These are phyloP conservation scores for Salix exigua DNA, from an alignment of 345 rosid species.

Conservation along the genomic window DNA sequence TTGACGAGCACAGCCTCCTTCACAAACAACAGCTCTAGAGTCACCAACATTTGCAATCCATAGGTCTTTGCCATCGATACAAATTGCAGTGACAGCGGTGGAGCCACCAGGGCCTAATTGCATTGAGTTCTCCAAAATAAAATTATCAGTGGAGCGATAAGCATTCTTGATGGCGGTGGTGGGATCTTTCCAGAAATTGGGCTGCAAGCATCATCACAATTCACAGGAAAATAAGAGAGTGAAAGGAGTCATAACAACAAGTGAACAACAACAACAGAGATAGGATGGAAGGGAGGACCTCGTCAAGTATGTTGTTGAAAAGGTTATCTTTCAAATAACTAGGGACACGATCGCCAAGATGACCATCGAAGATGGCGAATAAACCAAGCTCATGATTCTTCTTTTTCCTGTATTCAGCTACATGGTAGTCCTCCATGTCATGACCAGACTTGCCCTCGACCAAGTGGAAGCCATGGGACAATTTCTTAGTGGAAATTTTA, in stretches of 20 bases:
- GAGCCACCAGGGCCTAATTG: slow-evolving; percentile 60
- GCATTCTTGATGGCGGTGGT: slow-evolving; percentile 43
- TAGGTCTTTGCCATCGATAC: slow-evolving; percentile 54
- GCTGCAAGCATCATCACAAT: slow-evolving; percentile 21
- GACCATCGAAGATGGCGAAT: slow-evolving; percentile 59
- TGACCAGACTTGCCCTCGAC: slow-evolving; percentile 63
- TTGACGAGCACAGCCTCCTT: slow-evolving; percentile 53
- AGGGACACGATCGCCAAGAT: slow-evolving; percentile 57
- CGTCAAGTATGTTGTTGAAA: slow-evolving; percentile 46
- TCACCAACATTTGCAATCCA: slow-evolving; percentile 66
- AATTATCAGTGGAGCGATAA: slow-evolving; percentile 43
- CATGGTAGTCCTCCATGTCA: slow-evolving; percentile 60
- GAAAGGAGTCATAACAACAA: neutral
- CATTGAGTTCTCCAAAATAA: slow-evolving; percentile 46
- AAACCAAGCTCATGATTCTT: slow-evolving; percentile 50
- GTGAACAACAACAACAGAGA: neutral
- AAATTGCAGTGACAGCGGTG: slow-evolving; percentile 59
- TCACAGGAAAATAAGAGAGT: neutral
- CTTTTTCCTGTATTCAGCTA: slow-evolving; percentile 45
- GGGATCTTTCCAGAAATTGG: slow-evolving; percentile 48
- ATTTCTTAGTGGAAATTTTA: slow-evolving; percentile 29
- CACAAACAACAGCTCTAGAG: slow-evolving; percentile 56
- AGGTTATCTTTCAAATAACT: slow-evolving; percentile 49
- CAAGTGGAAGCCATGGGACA: slow-evolving; percentile 53
- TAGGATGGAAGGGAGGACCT: slow-evolving; percentile 21